Evolutionary conservation across 805 yeast genomes (phyloP).

Genomic region (Debaryomyces castellii): DNA sequence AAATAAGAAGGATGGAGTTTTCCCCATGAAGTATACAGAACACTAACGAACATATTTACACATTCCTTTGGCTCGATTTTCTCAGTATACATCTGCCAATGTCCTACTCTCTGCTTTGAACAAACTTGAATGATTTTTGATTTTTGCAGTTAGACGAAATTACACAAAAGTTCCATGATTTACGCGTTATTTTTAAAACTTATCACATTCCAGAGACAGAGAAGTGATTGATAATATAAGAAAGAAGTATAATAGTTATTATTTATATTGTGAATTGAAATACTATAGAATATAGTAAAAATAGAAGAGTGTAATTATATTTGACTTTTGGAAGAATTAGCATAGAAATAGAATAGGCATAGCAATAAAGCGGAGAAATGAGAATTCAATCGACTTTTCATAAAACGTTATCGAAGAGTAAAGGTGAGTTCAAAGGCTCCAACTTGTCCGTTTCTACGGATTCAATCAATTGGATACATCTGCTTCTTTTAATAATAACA

Average conservation of each 20-base stretch:
- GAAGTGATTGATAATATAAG: too few relatives aligned
- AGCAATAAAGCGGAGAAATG: conserved; percentile 8
- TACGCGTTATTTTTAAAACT: background rate
- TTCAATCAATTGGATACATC: conserved; percentile 34
- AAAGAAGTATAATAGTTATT: background rate
- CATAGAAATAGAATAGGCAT: background rate
- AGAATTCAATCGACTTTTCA: conserved; percentile 26
- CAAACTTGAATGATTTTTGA: too few relatives aligned
- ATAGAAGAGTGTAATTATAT: background rate
- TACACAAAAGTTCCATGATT: background rate
- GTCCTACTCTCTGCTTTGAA: too few relatives aligned
- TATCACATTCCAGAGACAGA: background rate
- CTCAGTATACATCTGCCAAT: too few relatives aligned
- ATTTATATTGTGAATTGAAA: background rate
- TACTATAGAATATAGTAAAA: background rate
- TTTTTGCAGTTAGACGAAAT: conserved; percentile 1
- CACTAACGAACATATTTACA: too few relatives aligned
- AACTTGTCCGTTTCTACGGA: conserved; percentile 38
- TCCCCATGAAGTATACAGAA: too few relatives aligned
- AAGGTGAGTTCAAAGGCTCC: conserved; percentile 33
- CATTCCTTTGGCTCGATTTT: too few relatives aligned
- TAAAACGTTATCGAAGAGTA: conserved; percentile 29
- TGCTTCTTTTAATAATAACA: conserved; percentile 27
- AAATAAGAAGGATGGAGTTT: too few relatives aligned
- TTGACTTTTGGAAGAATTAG: background rate